Base-by-base conservation (phyloP, 1,284 basidiomycete species). In the Cryptococcus sp. region DNA sequence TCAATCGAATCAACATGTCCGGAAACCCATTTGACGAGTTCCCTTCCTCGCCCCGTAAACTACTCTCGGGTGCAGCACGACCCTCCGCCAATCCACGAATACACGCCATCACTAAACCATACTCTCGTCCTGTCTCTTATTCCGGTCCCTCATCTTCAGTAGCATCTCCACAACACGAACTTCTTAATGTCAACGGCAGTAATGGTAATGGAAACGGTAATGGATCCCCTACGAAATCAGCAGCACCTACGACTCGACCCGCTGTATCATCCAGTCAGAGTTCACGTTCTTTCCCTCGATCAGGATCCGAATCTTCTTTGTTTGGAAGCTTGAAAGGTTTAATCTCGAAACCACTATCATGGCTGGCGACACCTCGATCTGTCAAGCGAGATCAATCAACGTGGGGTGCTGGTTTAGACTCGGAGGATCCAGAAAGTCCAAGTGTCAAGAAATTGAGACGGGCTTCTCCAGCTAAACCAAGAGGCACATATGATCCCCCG, bases 271-370 rank as follows among this genome's bases (percentile, higher is more conserved):
- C 45, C 10, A 52, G 52, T 24, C 46, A 50, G 21, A 55, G 53
- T 46, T 28, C 18, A 13, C 36, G 54, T n/a, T 55, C 50, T 45
- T 32, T 61, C 21, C 53, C 57, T 9, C 51, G 62, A 34, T 62
- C 61, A 0, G 59, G 62, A 7, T 62, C 61, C 22, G 64, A 70
- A 34, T 36, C 46, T 37, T 55, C 60, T 16, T 51, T 72, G 16
- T 55, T 70, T 25, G 56, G 57, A 5, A 61, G 61, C 21, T 45
- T 67, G 40, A 69, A 64, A 54, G 60, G 57, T 7, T 57, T 70
- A 21, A 60, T 72, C 31, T 56, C 63, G 7, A 62, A 60, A 48
- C 67, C 70, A 1, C 51, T 70, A 0, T 54, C 55, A 18, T 70
- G 67, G 67, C 57, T 69, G 21, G 60, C 63, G 7, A 69, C 68